phyloP scores from a whole-genome alignment of 75 land plant genomes.

The Picea sitchensis region DNA sequence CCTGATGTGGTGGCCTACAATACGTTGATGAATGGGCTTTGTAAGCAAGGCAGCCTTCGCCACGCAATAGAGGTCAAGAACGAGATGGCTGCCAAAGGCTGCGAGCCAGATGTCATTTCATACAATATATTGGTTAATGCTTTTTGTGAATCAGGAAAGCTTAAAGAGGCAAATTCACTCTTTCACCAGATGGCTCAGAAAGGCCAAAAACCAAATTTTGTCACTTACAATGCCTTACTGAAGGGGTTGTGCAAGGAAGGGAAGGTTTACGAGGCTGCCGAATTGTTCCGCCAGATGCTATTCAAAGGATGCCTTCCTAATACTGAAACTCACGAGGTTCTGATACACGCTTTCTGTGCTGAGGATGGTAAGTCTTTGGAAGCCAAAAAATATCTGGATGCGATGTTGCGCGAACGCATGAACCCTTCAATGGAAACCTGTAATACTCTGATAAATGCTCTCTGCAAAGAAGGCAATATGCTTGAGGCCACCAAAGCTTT shows the following conservation, averaged over 20 bases:
- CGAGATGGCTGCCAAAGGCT: too few relatives aligned
- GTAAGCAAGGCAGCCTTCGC: conserved; percentile 9
- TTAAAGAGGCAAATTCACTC: conserved; percentile 29
- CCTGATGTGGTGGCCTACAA: conserved; percentile 58
- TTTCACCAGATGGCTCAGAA: conserved; percentile 35
- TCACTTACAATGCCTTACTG: conserved; percentile 32
- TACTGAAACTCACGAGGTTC: conserved; percentile 15
- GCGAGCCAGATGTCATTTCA: too few relatives aligned
- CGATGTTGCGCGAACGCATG: conserved; percentile 10
- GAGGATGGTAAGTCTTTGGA: conserved; percentile 15
- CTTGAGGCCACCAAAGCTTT: conserved; percentile 33
- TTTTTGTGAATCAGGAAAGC: conserved; percentile 21
- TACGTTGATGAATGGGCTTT: conserved; percentile 43
- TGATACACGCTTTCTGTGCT: conserved; percentile 24
- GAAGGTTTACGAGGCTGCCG: conserved; percentile 30
- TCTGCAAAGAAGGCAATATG: conserved; percentile 27
- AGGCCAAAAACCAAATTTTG: conserved; percentile 25
- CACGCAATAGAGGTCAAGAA: too few relatives aligned
- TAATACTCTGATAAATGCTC: conserved; percentile 23
- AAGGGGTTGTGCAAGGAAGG: conserved; percentile 38
- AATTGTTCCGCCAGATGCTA: conserved; percentile 26
- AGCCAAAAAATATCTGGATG: conserved; percentile 23
- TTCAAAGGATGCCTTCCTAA: conserved; percentile 22
- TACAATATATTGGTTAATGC: too few relatives aligned
- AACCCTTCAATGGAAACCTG: conserved; percentile 19